Base-by-base conservation (phyloP, 2,329 filamentous ascomycete genomes). In the Nannizzia gypsea region DNA sequence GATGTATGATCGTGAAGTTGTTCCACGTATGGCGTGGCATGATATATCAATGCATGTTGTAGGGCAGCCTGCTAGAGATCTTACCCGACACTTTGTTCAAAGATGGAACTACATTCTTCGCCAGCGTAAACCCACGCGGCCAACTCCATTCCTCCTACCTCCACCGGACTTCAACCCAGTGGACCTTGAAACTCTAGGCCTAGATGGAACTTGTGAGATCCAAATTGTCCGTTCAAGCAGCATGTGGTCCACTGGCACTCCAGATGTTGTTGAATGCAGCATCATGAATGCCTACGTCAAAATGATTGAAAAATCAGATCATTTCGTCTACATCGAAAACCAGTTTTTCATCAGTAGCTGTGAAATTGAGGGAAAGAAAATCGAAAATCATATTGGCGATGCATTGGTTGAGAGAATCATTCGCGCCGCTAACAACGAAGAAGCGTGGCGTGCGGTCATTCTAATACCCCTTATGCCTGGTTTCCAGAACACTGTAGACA, bases 301-400 rank as follows among this genome's bases (percentile, higher is more conserved):
- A 76, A 93, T 48, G 97, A 97, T 67, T 79, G 86, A 61, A 88
- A 64, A 88, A 58, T 66, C 61, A 17, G 78, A 96, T 72, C 92
- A 97, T 71, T 96, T 84, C 66, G 88, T 99, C 24, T 99, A 97
- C 75, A 96, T 99, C 62, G 93, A 99, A 73, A 97, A 97, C 68
- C 93, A 99, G 69, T 97, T 97, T 77, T 99, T 97, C 79, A 96
- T 50, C 34, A 78, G 77, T 91, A 71, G 95, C 89, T 3, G 89
- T 92, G 0, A 97, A 61, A 48, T 92, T 0, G 90, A 90, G 9
- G 86, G 93, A 8, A 76, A 96, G 54, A 91, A 96, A 71, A 76
- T 97, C 34, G 85, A 90, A 72, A 99, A 99, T 70, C 86, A 83
- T 13, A 88, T 99, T 59, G 93, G 93, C 8, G 80, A 81, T 15